These are phyloP conservation scores for Rubia occidens DNA, from an alignment of 305 asterid genomes.

Conservation along the genomic window DNA sequence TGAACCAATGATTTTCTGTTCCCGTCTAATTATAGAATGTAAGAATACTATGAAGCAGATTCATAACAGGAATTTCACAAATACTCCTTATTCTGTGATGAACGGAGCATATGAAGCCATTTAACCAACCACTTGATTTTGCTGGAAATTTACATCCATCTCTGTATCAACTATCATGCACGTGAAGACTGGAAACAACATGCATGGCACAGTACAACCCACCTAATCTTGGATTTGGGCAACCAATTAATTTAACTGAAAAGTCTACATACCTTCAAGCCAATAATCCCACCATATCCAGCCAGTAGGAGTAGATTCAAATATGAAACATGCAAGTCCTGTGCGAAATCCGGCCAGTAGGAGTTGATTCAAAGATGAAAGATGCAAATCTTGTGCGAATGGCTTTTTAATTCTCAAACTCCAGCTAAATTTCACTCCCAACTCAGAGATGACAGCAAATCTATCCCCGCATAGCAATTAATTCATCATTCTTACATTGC, in stretches of 20 bases:
- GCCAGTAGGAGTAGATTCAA: not conserved
- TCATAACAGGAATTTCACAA: not conserved
- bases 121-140: not conserved
- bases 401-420: not conserved
- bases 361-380: not conserved
- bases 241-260: not conserved
- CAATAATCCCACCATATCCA: not conserved
- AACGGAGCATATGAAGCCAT: not conserved
- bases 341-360: not conserved
- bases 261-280: slow-evolving; percentile 13
- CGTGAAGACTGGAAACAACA: not conserved
- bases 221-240: not conserved
- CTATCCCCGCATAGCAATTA: slow-evolving; percentile 43
- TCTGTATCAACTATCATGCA: not conserved
- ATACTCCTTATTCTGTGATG: not conserved
- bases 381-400: not conserved
- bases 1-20: not conserved
- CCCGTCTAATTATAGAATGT: not conserved
- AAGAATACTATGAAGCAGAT: not conserved
- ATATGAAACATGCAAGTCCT: not conserved
- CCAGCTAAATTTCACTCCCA: not conserved
- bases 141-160: not conserved
- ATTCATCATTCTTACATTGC: slow-evolving; percentile 49
- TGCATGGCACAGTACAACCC: not conserved
- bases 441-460: not conserved